phyloP scores from a whole-genome alignment of 1,284 basidiomycete species.

The Melampsora larici-populina region DNA sequence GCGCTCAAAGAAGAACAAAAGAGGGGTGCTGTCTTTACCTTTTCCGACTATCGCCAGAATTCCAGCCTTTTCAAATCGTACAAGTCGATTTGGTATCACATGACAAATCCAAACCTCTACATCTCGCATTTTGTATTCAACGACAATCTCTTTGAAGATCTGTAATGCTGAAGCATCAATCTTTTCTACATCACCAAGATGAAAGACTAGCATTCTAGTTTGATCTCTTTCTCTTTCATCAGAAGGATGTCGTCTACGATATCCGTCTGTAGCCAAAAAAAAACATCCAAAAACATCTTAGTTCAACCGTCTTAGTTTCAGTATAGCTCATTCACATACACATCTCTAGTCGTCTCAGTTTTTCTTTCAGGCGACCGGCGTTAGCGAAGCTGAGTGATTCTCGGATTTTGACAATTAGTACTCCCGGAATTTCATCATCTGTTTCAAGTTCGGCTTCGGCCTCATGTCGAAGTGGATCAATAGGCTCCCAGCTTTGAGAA shows the following conservation, averaged over 20 bases:
- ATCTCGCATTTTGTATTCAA: conserved; percentile 30
- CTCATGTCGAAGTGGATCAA: conserved; percentile 52
- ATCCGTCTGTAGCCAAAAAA: conserved; percentile 17
- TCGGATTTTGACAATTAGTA: conserved; percentile 73
- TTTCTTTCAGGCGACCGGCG: conserved; percentile 39
- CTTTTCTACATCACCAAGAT: conserved; percentile 40
- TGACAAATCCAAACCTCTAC: conserved; percentile 43
- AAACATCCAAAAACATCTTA: no score
- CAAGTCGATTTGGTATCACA: conserved; percentile 22
- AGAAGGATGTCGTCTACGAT: conserved; percentile 37
- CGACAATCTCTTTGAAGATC: conserved; percentile 34
- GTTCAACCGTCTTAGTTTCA: background rate
- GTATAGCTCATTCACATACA: conserved; percentile 4
- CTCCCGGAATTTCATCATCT: conserved; percentile 69
- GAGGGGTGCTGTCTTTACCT: conserved; percentile 2
- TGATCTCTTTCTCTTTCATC: conserved; percentile 34
- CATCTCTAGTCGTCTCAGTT: conserved; percentile 40
- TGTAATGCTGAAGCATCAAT: conserved; percentile 40
- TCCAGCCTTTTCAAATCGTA: conserved; percentile 22
- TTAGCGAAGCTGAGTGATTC: conserved; percentile 73
- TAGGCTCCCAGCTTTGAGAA: conserved; percentile 73
- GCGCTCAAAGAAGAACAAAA: background rate
- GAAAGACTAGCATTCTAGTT: conserved; percentile 32
- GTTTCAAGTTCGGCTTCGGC: conserved; percentile 72
- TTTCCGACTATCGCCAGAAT: conserved; percentile 28